Conservation (phyloP, 345 rosid species). For the Lepidium didymum region DNA sequence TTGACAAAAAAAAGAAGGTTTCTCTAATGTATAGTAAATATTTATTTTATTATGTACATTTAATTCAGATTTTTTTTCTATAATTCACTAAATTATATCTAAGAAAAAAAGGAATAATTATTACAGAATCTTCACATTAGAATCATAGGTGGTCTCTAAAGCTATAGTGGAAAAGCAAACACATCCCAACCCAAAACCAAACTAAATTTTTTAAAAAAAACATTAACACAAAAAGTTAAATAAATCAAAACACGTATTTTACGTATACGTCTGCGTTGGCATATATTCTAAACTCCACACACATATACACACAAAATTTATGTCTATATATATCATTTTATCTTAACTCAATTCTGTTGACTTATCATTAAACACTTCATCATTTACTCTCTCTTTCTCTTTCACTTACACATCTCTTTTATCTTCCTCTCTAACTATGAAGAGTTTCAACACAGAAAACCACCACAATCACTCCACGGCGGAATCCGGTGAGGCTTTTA, state of each 20-base stretch:
- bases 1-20: too few relatives aligned
- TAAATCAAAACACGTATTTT: slow-evolving; percentile 22
- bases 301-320: background rate
- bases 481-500: slow-evolving; percentile 16
- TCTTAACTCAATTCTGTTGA: slow-evolving; percentile 18
- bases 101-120: background rate
- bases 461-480: slow-evolving; percentile 17
- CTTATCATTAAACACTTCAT: slow-evolving; percentile 7
- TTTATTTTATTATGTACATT: background rate
- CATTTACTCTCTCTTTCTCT: slow-evolving; percentile 19
- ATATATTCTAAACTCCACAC: slow-evolving; percentile 15
- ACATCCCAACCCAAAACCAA: slow-evolving; percentile 18
- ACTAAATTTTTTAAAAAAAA: background rate
- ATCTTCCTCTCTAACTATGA: slow-evolving; percentile 8
- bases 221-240: background rate
- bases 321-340: slow-evolving; percentile 11
- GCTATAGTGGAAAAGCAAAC: background rate
- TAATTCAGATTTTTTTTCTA: background rate
- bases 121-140: slow-evolving; percentile 16
- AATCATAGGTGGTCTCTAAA: slow-evolving; percentile 1
- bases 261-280: slow-evolving; percentile 29
- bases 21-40: background rate
- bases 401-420: background rate
- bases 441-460: slow-evolving; percentile 24
- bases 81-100: background rate